Conservation (phyloP, 768 basidiomycete species). For the Amanita exitialis region DNA sequence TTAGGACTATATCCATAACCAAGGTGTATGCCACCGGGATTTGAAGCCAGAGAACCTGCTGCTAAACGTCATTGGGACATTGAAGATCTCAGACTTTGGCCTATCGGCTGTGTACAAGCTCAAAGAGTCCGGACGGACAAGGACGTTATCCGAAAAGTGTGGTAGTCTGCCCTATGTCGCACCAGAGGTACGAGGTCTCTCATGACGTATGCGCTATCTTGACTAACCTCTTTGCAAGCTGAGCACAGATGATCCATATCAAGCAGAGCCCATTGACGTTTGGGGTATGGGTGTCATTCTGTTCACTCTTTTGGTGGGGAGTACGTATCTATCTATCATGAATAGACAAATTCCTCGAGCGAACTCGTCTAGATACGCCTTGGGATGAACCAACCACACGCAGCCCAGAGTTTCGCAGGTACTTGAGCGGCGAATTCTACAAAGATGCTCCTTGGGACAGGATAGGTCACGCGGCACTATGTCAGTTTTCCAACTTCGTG, state of each 20-base stretch:
- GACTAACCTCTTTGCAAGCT: conserved; percentile 33
- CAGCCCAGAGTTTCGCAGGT: conserved; percentile 77
- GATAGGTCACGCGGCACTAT: conserved; percentile 44
- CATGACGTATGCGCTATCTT: neutral
- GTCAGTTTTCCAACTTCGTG: conserved; percentile 28
- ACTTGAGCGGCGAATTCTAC: conserved; percentile 65
- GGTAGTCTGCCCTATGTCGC: conserved; percentile 93
- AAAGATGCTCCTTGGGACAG: conserved; percentile 71
- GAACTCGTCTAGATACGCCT: conserved; percentile 63
- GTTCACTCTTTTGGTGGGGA: conserved; percentile 84
- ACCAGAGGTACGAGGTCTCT: conserved; percentile 57
- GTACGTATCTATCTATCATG: conserved; percentile 32
- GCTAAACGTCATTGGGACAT: conserved; percentile 68
- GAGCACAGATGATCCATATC: conserved; percentile 55
- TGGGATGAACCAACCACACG: conserved; percentile 87
- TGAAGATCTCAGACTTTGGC: conserved; percentile 96
- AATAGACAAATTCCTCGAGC: neutral
- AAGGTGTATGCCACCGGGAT: conserved; percentile 94
- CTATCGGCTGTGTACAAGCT: conserved; percentile 84
- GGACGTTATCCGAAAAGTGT: conserved; percentile 71
- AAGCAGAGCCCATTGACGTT: conserved; percentile 88
- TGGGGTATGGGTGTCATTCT: conserved; percentile 96
- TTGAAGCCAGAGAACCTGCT: conserved; percentile 96
- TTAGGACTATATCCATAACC: conserved; percentile 74
- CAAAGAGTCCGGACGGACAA: conserved; percentile 69